Percentiles rank a stretch among this genome's conserved stretches.
phyloP scores from a whole-genome alignment of 257 asterid genomes.

The Echites panduratus region DNA sequence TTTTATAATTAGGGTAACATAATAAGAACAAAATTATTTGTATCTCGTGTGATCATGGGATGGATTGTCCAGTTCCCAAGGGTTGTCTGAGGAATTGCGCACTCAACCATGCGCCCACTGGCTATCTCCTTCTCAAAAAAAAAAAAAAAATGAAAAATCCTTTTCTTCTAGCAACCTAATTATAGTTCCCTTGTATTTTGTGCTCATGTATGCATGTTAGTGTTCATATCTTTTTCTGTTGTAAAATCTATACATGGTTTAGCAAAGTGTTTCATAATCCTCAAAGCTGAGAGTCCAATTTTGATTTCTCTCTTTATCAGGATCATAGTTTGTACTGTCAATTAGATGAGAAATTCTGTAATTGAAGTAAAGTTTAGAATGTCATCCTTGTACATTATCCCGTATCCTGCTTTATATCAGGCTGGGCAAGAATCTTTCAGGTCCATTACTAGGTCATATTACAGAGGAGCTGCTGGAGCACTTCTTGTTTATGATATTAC shows the following conservation, averaged over 20 bases:
- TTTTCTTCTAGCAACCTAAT: neutral
- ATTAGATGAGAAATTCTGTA: neutral
- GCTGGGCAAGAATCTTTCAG: constrained; percentile 71
- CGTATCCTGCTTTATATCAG: constrained; percentile 17
- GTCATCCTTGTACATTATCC: neutral
- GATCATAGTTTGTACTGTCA: neutral
- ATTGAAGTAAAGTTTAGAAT: neutral
- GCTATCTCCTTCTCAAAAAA: too few relatives aligned
- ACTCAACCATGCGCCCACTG: neutral
- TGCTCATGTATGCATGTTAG: too few relatives aligned
- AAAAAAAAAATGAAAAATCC: too few relatives aligned
- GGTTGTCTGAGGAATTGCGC: neutral
- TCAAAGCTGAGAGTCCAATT: neutral
- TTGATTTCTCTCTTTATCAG: neutral
- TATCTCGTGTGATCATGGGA: neutral
- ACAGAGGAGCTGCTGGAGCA: constrained; percentile 73
- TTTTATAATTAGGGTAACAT: neutral
- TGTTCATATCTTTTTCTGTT: neutral
- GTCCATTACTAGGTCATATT: constrained; percentile 59
- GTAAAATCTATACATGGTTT: neutral
- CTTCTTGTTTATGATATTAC: constrained; percentile 62
- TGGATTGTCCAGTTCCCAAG: neutral
- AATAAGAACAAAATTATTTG: neutral
- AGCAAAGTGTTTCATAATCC: neutral
- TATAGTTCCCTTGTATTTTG: too few relatives aligned